Conservation (phyloP, 2,329 filamentous ascomycete species). For the Aspergillus fructus region DNA sequence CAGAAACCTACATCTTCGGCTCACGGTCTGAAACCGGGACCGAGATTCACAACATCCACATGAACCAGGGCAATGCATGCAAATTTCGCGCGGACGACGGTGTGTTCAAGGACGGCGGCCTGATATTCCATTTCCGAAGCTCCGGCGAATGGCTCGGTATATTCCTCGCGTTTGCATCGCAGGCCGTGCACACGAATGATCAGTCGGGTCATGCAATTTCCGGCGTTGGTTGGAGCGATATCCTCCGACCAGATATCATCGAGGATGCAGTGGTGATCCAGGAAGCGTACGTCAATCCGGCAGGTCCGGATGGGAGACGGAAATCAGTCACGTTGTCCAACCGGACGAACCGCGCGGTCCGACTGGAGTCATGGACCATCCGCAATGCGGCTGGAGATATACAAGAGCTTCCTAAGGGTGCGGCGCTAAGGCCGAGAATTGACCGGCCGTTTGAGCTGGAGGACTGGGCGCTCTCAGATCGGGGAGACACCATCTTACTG, state of each 20-base stretch:
- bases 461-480: background rate
- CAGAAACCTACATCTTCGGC: slow-evolving; percentile 21
- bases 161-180: slow-evolving; percentile 22
- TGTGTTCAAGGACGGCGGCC: slow-evolving; percentile 20
- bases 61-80: slow-evolving; percentile 21
- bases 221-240: slow-evolving; percentile 2
- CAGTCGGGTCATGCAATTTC: slow-evolving; percentile 4
- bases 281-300: background rate
- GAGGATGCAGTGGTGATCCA: slow-evolving; percentile 5
- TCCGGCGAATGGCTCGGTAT: slow-evolving; percentile 17
- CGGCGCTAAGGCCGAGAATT: background rate
- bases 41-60: slow-evolving; percentile 22
- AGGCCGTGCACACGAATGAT: slow-evolving; percentile 17
- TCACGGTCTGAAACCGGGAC: slow-evolving; percentile 6
- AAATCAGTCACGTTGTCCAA: slow-evolving; percentile 4
- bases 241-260: background rate
- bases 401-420: background rate
- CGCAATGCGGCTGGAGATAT: background rate
- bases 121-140: slow-evolving; percentile 15
- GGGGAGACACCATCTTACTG: slow-evolving; percentile 7
- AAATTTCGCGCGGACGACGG: slow-evolving; percentile 14
- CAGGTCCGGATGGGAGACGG: background rate
- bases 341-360: background rate
- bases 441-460: background rate
- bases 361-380: slow-evolving; percentile 1